phyloP scores from a whole-genome alignment of 2,329 filamentous ascomycete species.

The Pseudogymnoascus sp. region DNA sequence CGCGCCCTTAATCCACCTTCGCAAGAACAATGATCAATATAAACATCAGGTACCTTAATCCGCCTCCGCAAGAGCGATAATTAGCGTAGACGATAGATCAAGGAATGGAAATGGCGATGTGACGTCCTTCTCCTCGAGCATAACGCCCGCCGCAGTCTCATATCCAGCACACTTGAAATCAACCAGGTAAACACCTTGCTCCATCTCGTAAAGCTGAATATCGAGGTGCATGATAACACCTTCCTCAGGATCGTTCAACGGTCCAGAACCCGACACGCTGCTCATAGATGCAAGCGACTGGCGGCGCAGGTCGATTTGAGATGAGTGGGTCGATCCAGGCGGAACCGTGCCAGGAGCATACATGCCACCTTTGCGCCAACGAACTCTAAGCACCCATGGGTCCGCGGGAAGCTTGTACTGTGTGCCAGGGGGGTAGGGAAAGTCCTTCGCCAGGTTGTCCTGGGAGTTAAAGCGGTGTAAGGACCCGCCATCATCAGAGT shows the following conservation, averaged over 20 bases:
- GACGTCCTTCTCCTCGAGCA: slow-evolving; percentile 86
- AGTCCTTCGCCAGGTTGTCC: neutral
- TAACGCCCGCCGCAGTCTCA: slow-evolving; percentile 66
- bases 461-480: slow-evolving; percentile 32
- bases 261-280: slow-evolving; percentile 25
- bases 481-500: slow-evolving; percentile 32
- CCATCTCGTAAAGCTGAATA: slow-evolving; percentile 93
- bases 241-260: slow-evolving; percentile 24
- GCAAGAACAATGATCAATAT: slow-evolving; percentile 88
- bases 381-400: slow-evolving; percentile 87
- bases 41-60: slow-evolving; percentile 69
- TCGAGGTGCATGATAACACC: slow-evolving; percentile 84
- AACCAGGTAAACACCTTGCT: slow-evolving; percentile 85
- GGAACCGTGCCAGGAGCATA: slow-evolving; percentile 43
- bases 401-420: slow-evolving; percentile 85
- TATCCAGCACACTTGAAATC: slow-evolving; percentile 99
- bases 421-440: slow-evolving; percentile 41
- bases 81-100: slow-evolving; percentile 84
- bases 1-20: slow-evolving; percentile 52
- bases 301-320: slow-evolving; percentile 38
- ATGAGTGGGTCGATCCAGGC: slow-evolving; percentile 42
- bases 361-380: slow-evolving; percentile 78
- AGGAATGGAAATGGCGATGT: slow-evolving; percentile 93
- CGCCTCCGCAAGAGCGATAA: slow-evolving; percentile 84
- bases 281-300: slow-evolving; percentile 29